These are phyloP conservation scores for Quercus agrifolia DNA, from an alignment of 306 rosid species.

Conservation along the genomic window DNA sequence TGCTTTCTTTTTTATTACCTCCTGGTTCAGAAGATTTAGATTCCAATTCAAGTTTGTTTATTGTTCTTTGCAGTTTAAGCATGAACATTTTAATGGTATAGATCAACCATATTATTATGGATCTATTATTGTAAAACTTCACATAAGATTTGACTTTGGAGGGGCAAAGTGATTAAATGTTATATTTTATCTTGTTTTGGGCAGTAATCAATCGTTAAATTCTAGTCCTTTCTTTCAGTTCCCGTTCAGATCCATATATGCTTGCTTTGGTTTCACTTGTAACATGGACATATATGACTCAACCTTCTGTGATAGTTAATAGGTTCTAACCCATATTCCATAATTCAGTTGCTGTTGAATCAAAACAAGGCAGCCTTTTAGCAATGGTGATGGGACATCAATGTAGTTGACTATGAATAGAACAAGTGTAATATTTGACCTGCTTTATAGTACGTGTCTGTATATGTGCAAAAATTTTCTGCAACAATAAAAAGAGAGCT, in stretches of 20 bases:
- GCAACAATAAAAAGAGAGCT: not conserved
- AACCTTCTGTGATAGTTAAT: not conserved
- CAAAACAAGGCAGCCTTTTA: slow-evolving; percentile 2
- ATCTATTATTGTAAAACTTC: no score
- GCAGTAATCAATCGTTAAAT: not conserved
- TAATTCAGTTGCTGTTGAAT: not conserved
- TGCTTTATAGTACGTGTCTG: not conserved
- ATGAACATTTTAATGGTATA: no score
- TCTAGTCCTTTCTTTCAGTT: not conserved
- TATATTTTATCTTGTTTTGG: not conserved
- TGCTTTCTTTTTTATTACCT: not conserved
- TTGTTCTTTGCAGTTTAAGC: no score
- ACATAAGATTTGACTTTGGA: no score
- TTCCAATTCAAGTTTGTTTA: no score
- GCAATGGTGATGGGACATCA: not conserved
- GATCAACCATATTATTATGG: no score
- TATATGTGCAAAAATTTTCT: not conserved
- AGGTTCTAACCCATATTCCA: not conserved
- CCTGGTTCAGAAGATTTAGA: no score
- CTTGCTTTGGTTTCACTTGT: not conserved
- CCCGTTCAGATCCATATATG: not conserved
- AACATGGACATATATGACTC: not conserved
- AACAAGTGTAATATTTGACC: not conserved
- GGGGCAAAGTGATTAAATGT: no score
- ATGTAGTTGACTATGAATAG: not conserved